A percentile compares a stretch with the other conserved stretches of the same genome.
Evolutionary conservation across 2,329 filamentous ascomycete species (phyloP).

Genomic region (Passalora sequoiae): DNA sequence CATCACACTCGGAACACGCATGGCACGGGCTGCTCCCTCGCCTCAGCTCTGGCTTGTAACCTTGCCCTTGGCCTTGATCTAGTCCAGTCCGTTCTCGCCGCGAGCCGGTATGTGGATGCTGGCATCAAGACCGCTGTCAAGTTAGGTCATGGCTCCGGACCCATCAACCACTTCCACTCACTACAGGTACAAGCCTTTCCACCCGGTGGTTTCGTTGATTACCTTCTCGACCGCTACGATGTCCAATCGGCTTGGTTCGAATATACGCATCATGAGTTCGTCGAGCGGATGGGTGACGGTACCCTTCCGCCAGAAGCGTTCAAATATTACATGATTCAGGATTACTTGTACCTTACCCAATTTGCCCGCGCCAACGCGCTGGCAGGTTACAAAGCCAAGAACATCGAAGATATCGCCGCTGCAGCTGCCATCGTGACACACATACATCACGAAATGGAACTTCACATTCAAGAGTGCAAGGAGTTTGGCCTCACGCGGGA

Average conservation of each 20-base stretch:
- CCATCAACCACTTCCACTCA: conserved; percentile 75
- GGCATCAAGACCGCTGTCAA: conserved; percentile 62
- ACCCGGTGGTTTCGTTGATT: conserved; percentile 75
- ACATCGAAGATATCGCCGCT: conserved; percentile 65
- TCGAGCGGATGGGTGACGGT: conserved; percentile 68
- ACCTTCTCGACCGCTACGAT: conserved; percentile 68
- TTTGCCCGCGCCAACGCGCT: conserved; percentile 84
- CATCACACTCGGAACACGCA: conserved; percentile 76
- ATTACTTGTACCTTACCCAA: conserved; percentile 84
- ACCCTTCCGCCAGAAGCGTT: conserved; percentile 70
- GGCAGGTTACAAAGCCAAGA: conserved; percentile 76
- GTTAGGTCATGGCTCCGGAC: conserved; percentile 63
- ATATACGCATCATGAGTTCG: conserved; percentile 79
- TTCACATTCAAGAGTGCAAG: conserved; percentile 79
- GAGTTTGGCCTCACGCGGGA: conserved; percentile 70
- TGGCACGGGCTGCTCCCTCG: conserved; percentile 89
- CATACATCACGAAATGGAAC: conserved; percentile 70
- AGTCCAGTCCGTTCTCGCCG: conserved; percentile 58
- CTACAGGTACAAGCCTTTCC: conserved; percentile 62
- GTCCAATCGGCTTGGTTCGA: conserved; percentile 68
- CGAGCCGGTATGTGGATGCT: conserved; percentile 65
- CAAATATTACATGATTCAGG: conserved; percentile 84
- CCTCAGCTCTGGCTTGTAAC: conserved; percentile 75
- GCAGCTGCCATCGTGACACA: conserved; percentile 68
- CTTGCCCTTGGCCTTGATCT: conserved; percentile 57